Base-by-base conservation (phyloP, 2,329 filamentous ascomycete species). In the Paracorniculantispora psalliotae region DNA sequence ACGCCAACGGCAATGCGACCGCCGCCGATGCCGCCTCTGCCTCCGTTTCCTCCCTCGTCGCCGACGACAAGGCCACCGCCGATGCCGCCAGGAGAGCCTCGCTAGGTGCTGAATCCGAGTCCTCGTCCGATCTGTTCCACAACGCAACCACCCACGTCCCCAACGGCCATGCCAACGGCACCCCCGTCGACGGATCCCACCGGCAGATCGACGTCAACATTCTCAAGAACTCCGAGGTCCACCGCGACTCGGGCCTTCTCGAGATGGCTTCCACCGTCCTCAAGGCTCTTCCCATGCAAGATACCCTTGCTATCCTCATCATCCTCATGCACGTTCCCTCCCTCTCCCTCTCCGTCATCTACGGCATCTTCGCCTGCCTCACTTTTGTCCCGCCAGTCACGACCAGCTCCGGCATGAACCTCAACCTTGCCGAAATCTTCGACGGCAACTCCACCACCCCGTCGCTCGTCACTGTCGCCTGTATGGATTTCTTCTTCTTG, bases 241-340 rank as follows among this genome's bases (percentile, higher is more conserved):
- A 89, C 69, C 86, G 86, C 66, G 85, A 89, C 70, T 79, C 86
- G 57, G 89, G 89, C 61, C 85, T 90, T 50, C 76, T 96, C 65
- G 87, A 90, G 67, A 80, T 96, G 64, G 88, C 89, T 63, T 84
- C 90, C 66, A 96, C 92, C 58, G 93, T 97, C 67, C 84, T 97
- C 71, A 87, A 86, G 68, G 91, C 92, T 55, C 93, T 92, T 68
- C 93, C 93, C 57, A 86, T 96, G 70, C 90, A 91, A 77, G 93
- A 97, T 77, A 96, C 93, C 62, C 91, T 97, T 75, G 92, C 93
- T 71, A 96, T 97, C 69, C 86, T 97, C 72, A 96, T 97, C 75
- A 90, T 97, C 67, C 84, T 97, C 65, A 89, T 97, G 75, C 92
- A 96, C 71, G 85, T 97, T 10, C 92, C 93, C 30, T 91, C 92